Conservation (phyloP, 1,139 yeast genomes). For the Arxiozyma slooffiae region DNA sequence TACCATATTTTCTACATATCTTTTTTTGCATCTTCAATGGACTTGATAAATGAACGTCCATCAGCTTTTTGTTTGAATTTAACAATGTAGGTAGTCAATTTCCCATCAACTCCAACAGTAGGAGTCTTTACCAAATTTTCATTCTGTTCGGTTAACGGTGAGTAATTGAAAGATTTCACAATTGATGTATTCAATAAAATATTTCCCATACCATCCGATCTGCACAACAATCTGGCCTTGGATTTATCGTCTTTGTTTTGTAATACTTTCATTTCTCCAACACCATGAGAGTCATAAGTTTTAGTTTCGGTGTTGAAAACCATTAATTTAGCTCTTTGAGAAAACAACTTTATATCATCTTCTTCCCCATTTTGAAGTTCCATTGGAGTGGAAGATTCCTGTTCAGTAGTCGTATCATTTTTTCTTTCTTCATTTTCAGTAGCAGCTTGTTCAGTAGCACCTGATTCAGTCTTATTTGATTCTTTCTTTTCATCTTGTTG, state of each 20-base stretch:
- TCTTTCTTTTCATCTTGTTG: constrained; percentile 7
- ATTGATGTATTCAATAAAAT: constrained; percentile 61
- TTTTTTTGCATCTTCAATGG: constrained; percentile 41
- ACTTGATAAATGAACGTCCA: constrained; percentile 51
- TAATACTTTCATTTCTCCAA: constrained; percentile 73
- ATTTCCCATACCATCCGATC: constrained; percentile 84
- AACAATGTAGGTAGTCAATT: constrained; percentile 51
- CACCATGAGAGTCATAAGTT: constrained; percentile 52
- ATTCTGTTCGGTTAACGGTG: constrained; percentile 43
- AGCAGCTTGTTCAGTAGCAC: neutral
- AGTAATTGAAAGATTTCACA: constrained; percentile 44
- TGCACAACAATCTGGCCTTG: constrained; percentile 62
- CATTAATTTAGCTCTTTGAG: constrained; percentile 66
- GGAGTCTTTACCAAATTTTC: constrained; percentile 46
- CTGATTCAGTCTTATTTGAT: constrained; percentile 7
- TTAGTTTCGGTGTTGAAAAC: constrained; percentile 45
- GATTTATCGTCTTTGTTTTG: constrained; percentile 44
- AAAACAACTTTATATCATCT: constrained; percentile 53
- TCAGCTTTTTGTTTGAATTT: constrained; percentile 66
- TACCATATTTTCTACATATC: constrained; percentile 18
- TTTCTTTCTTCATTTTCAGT: constrained; percentile 31
- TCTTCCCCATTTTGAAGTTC: constrained; percentile 75
- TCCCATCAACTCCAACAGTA: constrained; percentile 39
- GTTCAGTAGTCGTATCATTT: neutral
- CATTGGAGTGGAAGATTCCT: constrained; percentile 37